Percentiles rank a stretch among this genome's conserved stretches.
These are phyloP conservation scores for Mimosa bimucronata DNA, from an alignment of 306 rosid species.

Conservation along the genomic window DNA sequence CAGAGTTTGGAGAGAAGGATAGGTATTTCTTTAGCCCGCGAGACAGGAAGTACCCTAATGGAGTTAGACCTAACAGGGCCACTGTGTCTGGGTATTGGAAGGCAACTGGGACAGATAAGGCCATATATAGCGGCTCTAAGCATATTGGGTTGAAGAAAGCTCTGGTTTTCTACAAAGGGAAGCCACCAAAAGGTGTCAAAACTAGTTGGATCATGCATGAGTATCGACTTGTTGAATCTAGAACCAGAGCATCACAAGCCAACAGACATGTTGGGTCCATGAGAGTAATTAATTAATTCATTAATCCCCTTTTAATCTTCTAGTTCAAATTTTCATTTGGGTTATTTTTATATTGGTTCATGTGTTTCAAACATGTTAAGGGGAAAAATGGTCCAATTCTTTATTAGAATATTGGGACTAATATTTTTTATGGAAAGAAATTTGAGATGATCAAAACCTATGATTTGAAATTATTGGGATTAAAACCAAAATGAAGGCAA, in stretches of 20 bases:
- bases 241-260: conserved; percentile 32
- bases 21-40: conserved; percentile 87
- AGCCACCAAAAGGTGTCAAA: conserved; percentile 82
- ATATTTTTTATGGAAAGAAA: no score
- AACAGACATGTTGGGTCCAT: conserved; percentile 64
- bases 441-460: no score
- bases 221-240: conserved; percentile 62
- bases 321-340: no score
- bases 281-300: conserved; percentile 49
- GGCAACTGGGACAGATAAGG: conserved; percentile 95
- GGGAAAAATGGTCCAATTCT: no score
- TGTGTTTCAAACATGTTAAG: no score
- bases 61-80: conserved; percentile 83
- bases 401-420: no score
- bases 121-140: conserved; percentile 68
- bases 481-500: no score
- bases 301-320: conserved; percentile 20
- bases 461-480: no score
- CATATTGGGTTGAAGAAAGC: conserved; percentile 87
- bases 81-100: conserved; percentile 91
- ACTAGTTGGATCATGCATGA: conserved; percentile 96
- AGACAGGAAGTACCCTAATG: conserved; percentile 89
- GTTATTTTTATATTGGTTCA: no score
- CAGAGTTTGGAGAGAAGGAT: conserved; percentile 75
- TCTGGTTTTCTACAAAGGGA: conserved; percentile 82